phyloP scores from a whole-genome alignment of 1,139 yeast species.

The Debaryomyces singareniensis region DNA sequence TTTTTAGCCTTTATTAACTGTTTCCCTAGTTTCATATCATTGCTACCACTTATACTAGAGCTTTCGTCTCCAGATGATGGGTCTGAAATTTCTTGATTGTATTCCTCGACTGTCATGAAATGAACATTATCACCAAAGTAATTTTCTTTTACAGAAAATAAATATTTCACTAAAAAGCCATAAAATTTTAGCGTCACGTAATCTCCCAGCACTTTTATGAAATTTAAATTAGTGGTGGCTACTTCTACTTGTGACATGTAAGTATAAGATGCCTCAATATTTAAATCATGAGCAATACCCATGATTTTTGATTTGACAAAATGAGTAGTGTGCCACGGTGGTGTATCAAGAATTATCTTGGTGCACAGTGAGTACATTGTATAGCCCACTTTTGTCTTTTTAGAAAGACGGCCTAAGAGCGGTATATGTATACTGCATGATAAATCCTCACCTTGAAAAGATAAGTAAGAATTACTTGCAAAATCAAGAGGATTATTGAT shows the following conservation, averaged over 20 bases:
- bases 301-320: constrained; percentile 56
- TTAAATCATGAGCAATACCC: constrained; percentile 63
- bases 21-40: constrained; percentile 10
- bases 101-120: constrained; percentile 83
- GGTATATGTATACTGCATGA: constrained; percentile 50
- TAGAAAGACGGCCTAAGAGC: constrained; percentile 50
- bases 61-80: neutral
- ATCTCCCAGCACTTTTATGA: constrained; percentile 58
- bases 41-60: neutral
- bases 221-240: constrained; percentile 63
- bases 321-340: constrained; percentile 86
- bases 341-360: constrained; percentile 63
- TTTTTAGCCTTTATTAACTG: constrained; percentile 50
- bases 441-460: constrained; percentile 64
- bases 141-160: constrained; percentile 76
- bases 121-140: constrained; percentile 85
- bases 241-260: constrained; percentile 54
- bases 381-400: constrained; percentile 51
- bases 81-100: constrained; percentile 20
- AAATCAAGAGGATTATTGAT: constrained; percentile 84
- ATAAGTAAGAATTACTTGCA: constrained; percentile 68
- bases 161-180: constrained; percentile 72
- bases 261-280: constrained; percentile 60
- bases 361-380: constrained; percentile 53
- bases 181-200: constrained; percentile 65